A percentile compares a stretch with the other conserved stretches of the same genome.
Conservation (phyloP, 805 yeast species). For the Hanseniaspora guilliermondii region DNA sequence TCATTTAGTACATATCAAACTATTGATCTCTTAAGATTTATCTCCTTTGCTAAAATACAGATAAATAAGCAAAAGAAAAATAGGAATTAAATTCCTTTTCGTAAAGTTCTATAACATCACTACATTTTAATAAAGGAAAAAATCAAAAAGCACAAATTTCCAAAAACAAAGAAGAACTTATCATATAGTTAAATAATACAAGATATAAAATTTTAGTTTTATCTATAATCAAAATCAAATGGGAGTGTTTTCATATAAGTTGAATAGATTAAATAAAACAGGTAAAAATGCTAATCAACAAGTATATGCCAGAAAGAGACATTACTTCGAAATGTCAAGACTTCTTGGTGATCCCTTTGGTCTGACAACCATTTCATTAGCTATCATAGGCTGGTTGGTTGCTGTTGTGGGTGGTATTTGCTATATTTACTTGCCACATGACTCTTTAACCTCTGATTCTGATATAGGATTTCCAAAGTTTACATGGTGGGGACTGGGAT, state of each 20-base stretch:
- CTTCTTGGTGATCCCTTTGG: constrained; percentile 79
- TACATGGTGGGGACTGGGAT: constrained; percentile 95
- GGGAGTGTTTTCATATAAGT: constrained; percentile 8
- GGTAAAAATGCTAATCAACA: background rate
- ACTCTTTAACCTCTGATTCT: background rate
- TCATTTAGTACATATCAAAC: no score
- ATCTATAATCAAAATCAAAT: background rate
- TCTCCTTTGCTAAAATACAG: no score
- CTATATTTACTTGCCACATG: background rate
- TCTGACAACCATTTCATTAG: constrained; percentile 62
- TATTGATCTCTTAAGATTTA: no score
- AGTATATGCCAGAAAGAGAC: constrained; percentile 16
- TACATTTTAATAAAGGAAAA: no score
- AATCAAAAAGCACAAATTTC: no score
- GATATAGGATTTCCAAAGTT: constrained; percentile 58
- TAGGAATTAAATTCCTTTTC: no score
- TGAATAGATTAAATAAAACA: background rate
- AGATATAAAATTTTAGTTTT: no score
- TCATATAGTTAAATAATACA: no score
- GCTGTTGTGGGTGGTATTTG: constrained; percentile 80
- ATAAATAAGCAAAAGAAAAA: no score
- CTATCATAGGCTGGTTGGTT: constrained; percentile 70
- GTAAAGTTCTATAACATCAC: no score
- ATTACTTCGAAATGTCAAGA: constrained; percentile 33
- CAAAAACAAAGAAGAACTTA: no score